A percentile compares a stretch with the other conserved stretches of the same genome.
These are phyloP conservation scores for Cutaneotrichosporon mucoides DNA, from an alignment of 1,284 basidiomycete species.

Conservation along the genomic window DNA sequence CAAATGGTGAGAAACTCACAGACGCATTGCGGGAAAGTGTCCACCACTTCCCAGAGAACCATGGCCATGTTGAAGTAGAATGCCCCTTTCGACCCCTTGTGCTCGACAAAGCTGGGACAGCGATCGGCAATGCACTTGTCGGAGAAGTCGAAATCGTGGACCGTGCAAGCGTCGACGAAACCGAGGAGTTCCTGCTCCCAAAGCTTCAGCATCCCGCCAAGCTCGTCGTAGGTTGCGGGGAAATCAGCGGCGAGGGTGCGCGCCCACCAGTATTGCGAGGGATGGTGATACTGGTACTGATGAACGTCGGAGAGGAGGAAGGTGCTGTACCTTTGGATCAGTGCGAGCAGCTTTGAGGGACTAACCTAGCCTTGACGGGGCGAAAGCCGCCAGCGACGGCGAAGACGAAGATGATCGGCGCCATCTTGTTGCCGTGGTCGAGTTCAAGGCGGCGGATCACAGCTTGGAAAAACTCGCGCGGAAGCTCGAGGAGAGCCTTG, in stretches of 20 bases:
- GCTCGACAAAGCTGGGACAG: background rate
- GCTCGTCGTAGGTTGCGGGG: background rate
- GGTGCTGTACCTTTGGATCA: background rate
- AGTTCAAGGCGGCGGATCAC: slow-evolving; percentile 2
- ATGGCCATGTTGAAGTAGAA: background rate
- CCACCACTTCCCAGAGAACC: background rate
- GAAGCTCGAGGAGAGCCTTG: background rate
- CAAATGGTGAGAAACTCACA: background rate
- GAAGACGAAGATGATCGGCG: background rate
- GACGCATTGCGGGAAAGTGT: slow-evolving; percentile 1
- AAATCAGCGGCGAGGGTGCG: background rate
- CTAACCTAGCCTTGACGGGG: background rate
- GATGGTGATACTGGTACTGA: background rate
- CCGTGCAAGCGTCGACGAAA: background rate
- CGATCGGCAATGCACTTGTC: background rate
- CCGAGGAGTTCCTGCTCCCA: background rate
- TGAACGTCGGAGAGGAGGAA: background rate
- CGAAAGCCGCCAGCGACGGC: background rate
- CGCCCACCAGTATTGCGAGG: background rate
- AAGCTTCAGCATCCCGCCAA: background rate
- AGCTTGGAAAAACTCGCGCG: background rate
- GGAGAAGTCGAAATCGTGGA: background rate
- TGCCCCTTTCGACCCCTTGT: background rate
- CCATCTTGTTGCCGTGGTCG: background rate
- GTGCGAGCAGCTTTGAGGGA: too few species aligned